phyloP scores from a whole-genome alignment of 805 yeast genomes.

The Maudiozyma bulderi region DNA sequence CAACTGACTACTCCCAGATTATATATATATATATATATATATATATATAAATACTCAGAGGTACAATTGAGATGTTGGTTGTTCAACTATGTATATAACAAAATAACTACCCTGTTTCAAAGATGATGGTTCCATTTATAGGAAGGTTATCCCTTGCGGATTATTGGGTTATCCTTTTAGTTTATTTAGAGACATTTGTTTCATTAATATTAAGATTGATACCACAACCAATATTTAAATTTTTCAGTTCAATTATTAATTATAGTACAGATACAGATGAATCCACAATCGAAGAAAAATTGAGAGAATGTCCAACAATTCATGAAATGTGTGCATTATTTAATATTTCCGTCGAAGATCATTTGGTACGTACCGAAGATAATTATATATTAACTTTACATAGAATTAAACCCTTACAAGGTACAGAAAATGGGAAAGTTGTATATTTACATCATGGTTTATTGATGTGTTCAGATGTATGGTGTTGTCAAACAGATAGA shows the following conservation, averaged over 20 bases:
- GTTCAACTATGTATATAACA: too few species aligned
- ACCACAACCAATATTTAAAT: conserved; percentile 35
- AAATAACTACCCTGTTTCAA: too few species aligned
- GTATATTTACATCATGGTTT: conserved; percentile 88
- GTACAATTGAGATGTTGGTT: too few species aligned
- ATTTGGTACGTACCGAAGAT: conserved; percentile 67
- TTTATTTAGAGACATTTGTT: conserved; percentile 41
- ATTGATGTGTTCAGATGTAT: conserved; percentile 78
- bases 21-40: too few species aligned
- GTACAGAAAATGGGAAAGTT: conserved; percentile 34
- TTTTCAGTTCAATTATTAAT: conserved; percentile 27
- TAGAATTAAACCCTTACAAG: conserved; percentile 41
- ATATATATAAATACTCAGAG: too few species aligned
- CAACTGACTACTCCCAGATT: too few species aligned
- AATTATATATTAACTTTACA: conserved; percentile 70
- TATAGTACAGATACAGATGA: conserved; percentile 14
- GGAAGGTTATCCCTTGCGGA: conserved; percentile 37
- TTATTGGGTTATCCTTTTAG: conserved; percentile 40
- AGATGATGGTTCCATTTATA: conserved; percentile 3
- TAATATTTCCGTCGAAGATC: conserved; percentile 67
- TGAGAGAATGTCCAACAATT: conserved; percentile 38
- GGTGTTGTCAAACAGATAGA: conserved; percentile 48
- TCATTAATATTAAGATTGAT: conserved; percentile 37
- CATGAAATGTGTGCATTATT: conserved; percentile 57
- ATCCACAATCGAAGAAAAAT: conserved; percentile 11